phyloP scores from a whole-genome alignment of 768 basidiomycete species.

The Obba rivulosa region DNA sequence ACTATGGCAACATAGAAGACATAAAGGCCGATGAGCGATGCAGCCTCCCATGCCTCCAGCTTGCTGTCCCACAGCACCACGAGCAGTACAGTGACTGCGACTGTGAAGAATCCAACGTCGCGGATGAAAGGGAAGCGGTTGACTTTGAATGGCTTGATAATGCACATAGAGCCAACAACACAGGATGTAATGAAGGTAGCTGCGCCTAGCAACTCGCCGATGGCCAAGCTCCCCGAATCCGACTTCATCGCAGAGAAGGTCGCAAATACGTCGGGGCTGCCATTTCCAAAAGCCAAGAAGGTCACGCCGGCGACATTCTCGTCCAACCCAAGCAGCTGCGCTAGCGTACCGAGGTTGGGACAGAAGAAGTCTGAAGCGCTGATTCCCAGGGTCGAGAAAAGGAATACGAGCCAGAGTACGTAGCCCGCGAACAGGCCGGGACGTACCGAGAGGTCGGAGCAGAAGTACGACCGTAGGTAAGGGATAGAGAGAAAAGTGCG shows the following conservation, averaged over 20 bases:
- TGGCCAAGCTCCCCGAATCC: conserved; percentile 81
- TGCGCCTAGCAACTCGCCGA: conserved; percentile 93
- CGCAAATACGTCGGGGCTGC: conserved; percentile 93
- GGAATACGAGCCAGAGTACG: conserved; percentile 78
- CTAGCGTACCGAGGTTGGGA: conserved; percentile 89
- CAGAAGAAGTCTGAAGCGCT: conserved; percentile 97
- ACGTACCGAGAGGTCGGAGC: conserved; percentile 47
- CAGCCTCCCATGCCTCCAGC: conserved; percentile 71
- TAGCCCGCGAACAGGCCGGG: conserved; percentile 60
- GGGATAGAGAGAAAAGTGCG: conserved; percentile 65
- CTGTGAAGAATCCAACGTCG: conserved; percentile 92
- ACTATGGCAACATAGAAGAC: conserved; percentile 72
- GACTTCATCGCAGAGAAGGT: conserved; percentile 91
- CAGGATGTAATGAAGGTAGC: conserved; percentile 95
- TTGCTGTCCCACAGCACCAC: conserved; percentile 71
- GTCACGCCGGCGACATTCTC: conserved; percentile 97
- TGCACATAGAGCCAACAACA: conserved; percentile 96
- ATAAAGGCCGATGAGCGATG: conserved; percentile 67
- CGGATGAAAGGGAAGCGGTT: conserved; percentile 77
- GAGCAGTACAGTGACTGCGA: conserved; percentile 73
- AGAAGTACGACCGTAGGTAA: conserved; percentile 71
- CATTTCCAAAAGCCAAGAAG: conserved; percentile 95
- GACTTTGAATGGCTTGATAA: conserved; percentile 92
- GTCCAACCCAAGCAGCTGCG: conserved; percentile 78
- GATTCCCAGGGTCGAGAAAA: conserved; percentile 95